Percentiles rank a stretch among this genome's conserved stretches.
phyloP scores from a whole-genome alignment of 1,139 yeast species.

The Lodderomyces margitis region DNA sequence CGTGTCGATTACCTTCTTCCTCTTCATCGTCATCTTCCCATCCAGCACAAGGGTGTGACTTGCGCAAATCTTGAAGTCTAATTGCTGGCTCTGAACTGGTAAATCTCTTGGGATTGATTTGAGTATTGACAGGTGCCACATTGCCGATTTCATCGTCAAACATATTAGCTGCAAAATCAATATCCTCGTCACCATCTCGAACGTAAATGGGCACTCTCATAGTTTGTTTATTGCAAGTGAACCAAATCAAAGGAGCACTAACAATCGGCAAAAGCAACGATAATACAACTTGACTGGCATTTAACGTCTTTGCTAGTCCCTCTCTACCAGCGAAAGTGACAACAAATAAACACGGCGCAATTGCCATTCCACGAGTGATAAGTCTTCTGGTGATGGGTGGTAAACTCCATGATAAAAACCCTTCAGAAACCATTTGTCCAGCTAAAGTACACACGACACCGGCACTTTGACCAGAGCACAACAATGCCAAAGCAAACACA shows the following conservation, averaged over 20 bases:
- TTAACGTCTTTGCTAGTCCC: slow-evolving; percentile 78
- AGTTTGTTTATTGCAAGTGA: slow-evolving; percentile 69
- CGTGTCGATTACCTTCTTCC: slow-evolving; percentile 8
- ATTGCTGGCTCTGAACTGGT: slow-evolving; percentile 42
- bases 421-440: slow-evolving; percentile 96
- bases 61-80: slow-evolving; percentile 40
- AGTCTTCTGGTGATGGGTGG: slow-evolving; percentile 86
- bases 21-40: slow-evolving; percentile 41
- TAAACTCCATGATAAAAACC: slow-evolving; percentile 81
- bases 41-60: slow-evolving; percentile 46
- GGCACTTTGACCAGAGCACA: slow-evolving; percentile 96
- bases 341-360: slow-evolving; percentile 83
- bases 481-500: slow-evolving; percentile 85
- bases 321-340: slow-evolving; percentile 77
- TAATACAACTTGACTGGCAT: slow-evolving; percentile 84
- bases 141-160: slow-evolving; percentile 16
- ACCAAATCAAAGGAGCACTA: slow-evolving; percentile 83
- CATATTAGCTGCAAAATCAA: slow-evolving; percentile 23
- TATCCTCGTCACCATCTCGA: slow-evolving; percentile 32
- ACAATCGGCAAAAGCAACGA: slow-evolving; percentile 84
- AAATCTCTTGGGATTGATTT: slow-evolving; percentile 19
- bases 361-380: slow-evolving; percentile 80
- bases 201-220: slow-evolving; percentile 68
- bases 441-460: slow-evolving; percentile 98
- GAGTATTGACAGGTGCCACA: slow-evolving; percentile 2